Evolutionary conservation across 768 basidiomycete genomes (phyloP).

Genomic region (Tulasnella sp.): DNA sequence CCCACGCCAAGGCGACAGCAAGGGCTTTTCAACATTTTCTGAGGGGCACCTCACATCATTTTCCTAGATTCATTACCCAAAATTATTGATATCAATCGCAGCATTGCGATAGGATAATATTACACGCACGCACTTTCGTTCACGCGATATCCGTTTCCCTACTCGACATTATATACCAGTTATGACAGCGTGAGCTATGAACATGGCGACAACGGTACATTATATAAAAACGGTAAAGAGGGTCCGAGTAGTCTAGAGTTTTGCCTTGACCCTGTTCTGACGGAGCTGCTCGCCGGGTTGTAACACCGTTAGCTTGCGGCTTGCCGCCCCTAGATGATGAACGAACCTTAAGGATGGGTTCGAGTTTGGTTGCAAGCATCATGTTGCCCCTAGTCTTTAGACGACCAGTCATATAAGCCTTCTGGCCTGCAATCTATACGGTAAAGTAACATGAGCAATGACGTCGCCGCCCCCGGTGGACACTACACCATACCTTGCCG

Average conservation of each 20-base stretch:
- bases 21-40: constrained; percentile 68
- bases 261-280: constrained; percentile 31
- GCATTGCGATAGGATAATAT: too few species aligned
- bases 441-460: not conserved
- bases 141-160: too few species aligned
- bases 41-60: not conserved
- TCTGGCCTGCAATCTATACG: constrained; percentile 69
- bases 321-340: not conserved
- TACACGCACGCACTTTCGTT: too few species aligned
- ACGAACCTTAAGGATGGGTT: constrained; percentile 63
- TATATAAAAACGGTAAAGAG: not conserved
- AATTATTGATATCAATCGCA: not conserved
- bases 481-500: constrained; percentile 43
- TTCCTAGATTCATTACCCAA: too few species aligned
- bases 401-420: constrained; percentile 92
- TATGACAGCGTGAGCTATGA: not conserved
- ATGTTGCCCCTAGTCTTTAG: constrained; percentile 85
- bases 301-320: not conserved
- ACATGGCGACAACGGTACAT: not conserved
- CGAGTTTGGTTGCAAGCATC: constrained; percentile 89
- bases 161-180: not conserved
- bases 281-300: constrained; percentile 4
- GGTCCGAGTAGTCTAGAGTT: constrained; percentile 26
- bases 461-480: not conserved
- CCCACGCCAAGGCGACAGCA: constrained; percentile 59